A percentile compares a stretch with the other conserved stretches of the same genome.
Conservation (phyloP, 169 alveolate genomes). For the Cytauxzoon felis region DNA sequence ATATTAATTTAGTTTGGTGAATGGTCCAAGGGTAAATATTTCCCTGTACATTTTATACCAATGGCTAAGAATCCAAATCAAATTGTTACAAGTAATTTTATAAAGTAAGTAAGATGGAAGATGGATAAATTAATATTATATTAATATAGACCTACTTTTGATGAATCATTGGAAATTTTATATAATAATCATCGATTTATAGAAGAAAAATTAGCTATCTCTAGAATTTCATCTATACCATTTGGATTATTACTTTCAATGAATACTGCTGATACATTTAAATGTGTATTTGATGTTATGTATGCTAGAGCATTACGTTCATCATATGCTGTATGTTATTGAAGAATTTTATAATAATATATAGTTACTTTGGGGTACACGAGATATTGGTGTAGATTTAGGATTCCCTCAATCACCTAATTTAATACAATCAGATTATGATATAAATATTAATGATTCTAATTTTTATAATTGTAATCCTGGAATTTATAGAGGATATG, state of each 20-base stretch:
- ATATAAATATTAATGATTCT: conserved; percentile 49
- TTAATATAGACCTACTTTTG: conserved; percentile 38
- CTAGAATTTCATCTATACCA: conserved; percentile 68
- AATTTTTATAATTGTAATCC: conserved; percentile 35
- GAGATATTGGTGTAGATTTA: conserved; percentile 58
- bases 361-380: conserved; percentile 66
- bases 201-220: conserved; percentile 64
- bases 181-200: conserved; percentile 47
- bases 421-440: conserved; percentile 63
- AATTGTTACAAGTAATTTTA: conserved; percentile 37
- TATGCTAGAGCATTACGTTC: conserved; percentile 61
- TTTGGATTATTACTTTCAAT: conserved; percentile 47
- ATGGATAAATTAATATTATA: too few species aligned
- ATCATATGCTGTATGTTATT: conserved; percentile 20
- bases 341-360: neutral
- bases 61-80: conserved; percentile 55
- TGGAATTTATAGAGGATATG: conserved; percentile 72
- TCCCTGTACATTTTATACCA: conserved; percentile 62
- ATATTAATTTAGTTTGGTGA: conserved; percentile 60
- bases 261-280: conserved; percentile 56
- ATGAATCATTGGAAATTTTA: conserved; percentile 58
- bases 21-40: conserved; percentile 57
- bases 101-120: neutral
- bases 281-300: conserved; percentile 66
- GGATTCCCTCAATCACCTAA: conserved; percentile 57